Conservation (phyloP, 192 early-diverging fungal species). For the Geranomyces variabilis region DNA sequence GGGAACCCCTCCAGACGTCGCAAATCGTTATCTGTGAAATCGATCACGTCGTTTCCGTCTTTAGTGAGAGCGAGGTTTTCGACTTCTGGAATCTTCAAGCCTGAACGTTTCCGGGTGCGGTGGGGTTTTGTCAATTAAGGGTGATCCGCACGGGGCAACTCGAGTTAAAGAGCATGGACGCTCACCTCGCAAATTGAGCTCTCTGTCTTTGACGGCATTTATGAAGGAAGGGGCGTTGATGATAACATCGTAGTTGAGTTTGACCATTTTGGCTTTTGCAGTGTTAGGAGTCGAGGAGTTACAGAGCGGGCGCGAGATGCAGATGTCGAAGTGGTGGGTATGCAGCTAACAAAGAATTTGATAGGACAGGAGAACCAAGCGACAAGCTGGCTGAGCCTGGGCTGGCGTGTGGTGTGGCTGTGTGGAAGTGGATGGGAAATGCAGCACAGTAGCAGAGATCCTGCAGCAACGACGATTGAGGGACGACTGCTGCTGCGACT, state of each 20-base stretch:
- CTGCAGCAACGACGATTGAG: no score
- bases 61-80: conserved; percentile 77
- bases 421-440: no score
- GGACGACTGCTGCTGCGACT: no score
- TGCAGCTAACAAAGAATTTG: no score
- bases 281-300: not conserved
- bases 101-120: conserved; percentile 43
- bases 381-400: no score
- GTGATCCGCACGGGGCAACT: not conserved
- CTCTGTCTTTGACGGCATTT: conserved; percentile 87
- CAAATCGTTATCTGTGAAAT: conserved; percentile 92
- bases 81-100: conserved; percentile 83
- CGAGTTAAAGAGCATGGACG: no score
- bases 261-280: conserved; percentile 32
- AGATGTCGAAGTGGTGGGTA: no score
- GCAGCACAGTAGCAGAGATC: no score
- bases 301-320: no score
- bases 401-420: no score
- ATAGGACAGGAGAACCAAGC: no score
- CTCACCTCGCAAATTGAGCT: conserved; percentile 86
- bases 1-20: conserved; percentile 88
- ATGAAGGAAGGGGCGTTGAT: conserved; percentile 57
- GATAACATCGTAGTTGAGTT: conserved; percentile 60
- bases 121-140: not conserved
- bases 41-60: conserved; percentile 90